Percentiles rank a stretch among this genome's conserved stretches.
Conservation (phyloP, 108 stramenopile species). For the Pseudonitzschia multiseries region DNA sequence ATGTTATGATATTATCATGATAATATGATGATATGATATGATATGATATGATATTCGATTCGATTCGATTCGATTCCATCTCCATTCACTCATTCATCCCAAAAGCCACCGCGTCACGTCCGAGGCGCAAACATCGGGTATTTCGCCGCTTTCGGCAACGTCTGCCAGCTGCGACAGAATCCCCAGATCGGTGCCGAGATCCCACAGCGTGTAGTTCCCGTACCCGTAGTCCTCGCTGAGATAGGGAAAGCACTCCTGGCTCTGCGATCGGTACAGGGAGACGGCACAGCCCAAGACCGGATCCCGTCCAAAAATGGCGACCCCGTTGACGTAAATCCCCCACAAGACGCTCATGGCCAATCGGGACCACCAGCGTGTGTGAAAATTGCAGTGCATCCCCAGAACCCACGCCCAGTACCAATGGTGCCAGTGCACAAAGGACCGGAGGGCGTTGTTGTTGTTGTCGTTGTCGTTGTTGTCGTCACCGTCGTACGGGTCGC, state of each 20-base stretch:
- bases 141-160: not conserved
- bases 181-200: not conserved
- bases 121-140: not conserved
- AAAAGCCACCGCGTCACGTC: constrained; percentile 5
- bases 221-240: not conserved
- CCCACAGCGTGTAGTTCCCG: not conserved
- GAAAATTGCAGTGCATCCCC: constrained; percentile 59
- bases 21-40: too few species aligned
- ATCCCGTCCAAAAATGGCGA: constrained; percentile 75
- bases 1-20: too few species aligned
- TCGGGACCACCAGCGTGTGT: constrained; percentile 47
- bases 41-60: not conserved
- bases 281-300: constrained; percentile 66
- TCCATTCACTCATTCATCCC: not conserved
- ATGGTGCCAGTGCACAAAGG: constrained; percentile 77
- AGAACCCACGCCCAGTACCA: constrained; percentile 61
- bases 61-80: not conserved
- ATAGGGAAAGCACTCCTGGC: constrained; percentile 24
- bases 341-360: constrained; percentile 49
- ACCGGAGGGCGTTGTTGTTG: constrained; percentile 9
- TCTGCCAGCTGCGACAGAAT: not conserved
- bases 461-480: too few species aligned
- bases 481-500: too few species aligned
- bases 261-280: constrained; percentile 38
- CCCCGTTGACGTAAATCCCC: constrained; percentile 70